phyloP scores from a whole-genome alignment of 805 yeast genomes.

The Candida krabiensis region DNA sequence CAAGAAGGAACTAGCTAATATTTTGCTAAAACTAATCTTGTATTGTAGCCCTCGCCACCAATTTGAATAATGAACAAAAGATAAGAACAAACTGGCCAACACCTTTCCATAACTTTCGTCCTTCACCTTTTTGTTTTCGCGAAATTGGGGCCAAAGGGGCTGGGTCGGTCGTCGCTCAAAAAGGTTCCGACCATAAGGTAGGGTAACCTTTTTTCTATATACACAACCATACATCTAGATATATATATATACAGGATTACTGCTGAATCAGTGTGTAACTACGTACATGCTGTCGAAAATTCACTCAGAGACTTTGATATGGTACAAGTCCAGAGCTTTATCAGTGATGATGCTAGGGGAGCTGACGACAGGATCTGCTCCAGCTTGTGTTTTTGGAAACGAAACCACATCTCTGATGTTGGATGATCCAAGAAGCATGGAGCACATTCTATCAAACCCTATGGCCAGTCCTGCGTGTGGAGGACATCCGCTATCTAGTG shows the following conservation, averaged over 20 bases:
- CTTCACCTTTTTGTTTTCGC: constrained; percentile 2
- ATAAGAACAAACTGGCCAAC: constrained; percentile 7
- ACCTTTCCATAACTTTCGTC: constrained; percentile 4
- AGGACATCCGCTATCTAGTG: constrained; percentile 90
- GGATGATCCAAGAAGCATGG: constrained; percentile 76
- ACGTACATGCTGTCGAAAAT: no score
- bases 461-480: constrained; percentile 98
- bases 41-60: no score
- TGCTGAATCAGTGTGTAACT: no score
- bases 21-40: no score
- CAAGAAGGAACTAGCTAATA: constrained; percentile 6
- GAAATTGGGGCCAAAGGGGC: no score
- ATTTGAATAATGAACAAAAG: constrained; percentile 1
- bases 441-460: constrained; percentile 91
- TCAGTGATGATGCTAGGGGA: constrained; percentile 72
- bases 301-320: no score
- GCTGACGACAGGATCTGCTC: constrained; percentile 83
- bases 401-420: constrained; percentile 93
- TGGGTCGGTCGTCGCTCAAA: no score
- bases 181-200: no score
- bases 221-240: no score
- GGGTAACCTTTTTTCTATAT: no score
- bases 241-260: no score
- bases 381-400: constrained; percentile 90
- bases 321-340: constrained; percentile 54